Evolutionary conservation across 2,329 filamentous ascomycete species (phyloP).

Genomic region (Alternaria gansuensis): DNA sequence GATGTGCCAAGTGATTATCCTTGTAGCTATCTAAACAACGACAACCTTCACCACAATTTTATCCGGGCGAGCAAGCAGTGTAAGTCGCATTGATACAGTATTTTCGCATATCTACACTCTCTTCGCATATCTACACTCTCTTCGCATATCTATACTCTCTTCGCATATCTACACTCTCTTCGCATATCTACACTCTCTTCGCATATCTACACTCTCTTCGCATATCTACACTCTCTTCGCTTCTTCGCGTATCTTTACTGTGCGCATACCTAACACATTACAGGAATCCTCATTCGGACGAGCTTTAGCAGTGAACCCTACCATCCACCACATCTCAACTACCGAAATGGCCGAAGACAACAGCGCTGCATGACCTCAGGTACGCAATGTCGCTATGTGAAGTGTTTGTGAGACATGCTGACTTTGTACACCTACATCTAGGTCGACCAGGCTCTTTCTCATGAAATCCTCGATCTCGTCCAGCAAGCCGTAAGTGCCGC

Average conservation of each 20-base stretch:
- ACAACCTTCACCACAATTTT: conserved; percentile 22
- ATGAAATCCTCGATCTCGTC: conserved; percentile 55
- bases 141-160: not conserved
- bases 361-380: conserved; percentile 48
- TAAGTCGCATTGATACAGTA: conserved; percentile 19
- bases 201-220: conserved; percentile 1
- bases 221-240: not conserved
- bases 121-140: not conserved
- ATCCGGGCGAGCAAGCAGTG: conserved; percentile 50
- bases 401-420: too few species aligned
- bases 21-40: conserved; percentile 14
- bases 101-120: not conserved
- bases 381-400: too few species aligned
- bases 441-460: conserved; percentile 59
- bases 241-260: not conserved
- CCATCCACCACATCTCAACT: conserved; percentile 12
- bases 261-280: not conserved
- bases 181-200: not conserved
- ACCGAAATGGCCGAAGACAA: conserved; percentile 43
- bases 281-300: conserved; percentile 46
- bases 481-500: conserved; percentile 32
- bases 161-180: not conserved
- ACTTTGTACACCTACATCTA: too few species aligned
- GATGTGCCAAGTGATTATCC: conserved; percentile 30
- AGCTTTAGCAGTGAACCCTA: conserved; percentile 50